phyloP scores from a whole-genome alignment of 192 early-diverging fungal genomes.

The Coemansia sp. region DNA sequence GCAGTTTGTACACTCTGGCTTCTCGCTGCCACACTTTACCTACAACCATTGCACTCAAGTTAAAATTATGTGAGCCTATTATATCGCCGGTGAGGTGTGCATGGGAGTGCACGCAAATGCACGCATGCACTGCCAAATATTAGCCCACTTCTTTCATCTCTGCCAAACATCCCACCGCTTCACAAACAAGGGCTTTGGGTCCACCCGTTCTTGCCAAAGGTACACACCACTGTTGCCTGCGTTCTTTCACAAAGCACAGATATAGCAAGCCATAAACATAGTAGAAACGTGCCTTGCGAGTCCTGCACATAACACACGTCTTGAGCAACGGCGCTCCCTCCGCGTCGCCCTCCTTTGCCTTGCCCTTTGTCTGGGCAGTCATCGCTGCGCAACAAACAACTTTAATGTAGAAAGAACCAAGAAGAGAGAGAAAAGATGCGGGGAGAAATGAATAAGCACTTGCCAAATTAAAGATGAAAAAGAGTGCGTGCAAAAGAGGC shows the following conservation, averaged over 20 bases:
- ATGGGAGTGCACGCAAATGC: conserved; percentile 1
- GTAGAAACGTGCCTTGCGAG: conserved; percentile 35
- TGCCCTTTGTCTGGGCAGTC: conserved; percentile 36
- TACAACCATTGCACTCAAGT: conserved; percentile 3
- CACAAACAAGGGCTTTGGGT: no score
- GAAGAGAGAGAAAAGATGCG: neutral
- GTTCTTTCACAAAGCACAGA: neutral
- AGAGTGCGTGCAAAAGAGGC: no score
- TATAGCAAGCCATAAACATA: neutral
- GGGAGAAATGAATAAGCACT: no score
- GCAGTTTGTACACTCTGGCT: conserved; percentile 47
- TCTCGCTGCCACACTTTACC: conserved; percentile 54
- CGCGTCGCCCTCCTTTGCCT: conserved; percentile 9
- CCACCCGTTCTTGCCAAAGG: neutral
- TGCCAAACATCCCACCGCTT: neutral
- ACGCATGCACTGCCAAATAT: neutral
- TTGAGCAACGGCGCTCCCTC: conserved; percentile 42
- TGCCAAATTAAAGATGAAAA: no score
- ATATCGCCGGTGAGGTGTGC: neutral
- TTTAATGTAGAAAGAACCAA: conserved; percentile 4
- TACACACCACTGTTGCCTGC: neutral
- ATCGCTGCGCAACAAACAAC: neutral
- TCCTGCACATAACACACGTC: conserved; percentile 52
- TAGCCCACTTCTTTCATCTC: neutral
- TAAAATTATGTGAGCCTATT: neutral